These are phyloP conservation scores for Closterium sp. DNA, from an alignment of 139 green algal species.

Conservation along the genomic window DNA sequence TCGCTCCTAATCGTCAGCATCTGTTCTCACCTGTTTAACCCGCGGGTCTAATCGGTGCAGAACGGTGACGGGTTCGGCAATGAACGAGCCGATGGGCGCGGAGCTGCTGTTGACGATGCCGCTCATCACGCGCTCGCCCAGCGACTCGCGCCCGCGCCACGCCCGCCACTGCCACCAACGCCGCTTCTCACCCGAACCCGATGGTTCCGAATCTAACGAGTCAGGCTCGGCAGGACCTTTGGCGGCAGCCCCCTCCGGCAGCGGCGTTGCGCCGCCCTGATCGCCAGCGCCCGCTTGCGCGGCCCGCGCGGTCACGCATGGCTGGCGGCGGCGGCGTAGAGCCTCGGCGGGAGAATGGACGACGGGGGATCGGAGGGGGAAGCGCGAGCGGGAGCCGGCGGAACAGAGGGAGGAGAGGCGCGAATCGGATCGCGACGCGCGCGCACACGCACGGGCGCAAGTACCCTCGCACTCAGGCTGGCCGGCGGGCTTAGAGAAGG, in stretches of 20 bases:
- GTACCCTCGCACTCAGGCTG: neutral
- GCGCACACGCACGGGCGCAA: neutral
- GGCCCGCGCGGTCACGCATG: neutral
- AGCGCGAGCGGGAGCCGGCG: neutral
- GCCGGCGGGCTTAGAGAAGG: neutral
- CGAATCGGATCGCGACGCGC: neutral
- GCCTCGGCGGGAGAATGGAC: neutral
- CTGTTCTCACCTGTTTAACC: conserved; percentile 33
- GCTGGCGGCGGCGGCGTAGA: neutral
- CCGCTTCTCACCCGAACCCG: neutral
- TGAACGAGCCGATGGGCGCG: conserved; percentile 36
- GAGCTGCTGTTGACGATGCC: conserved; percentile 25
- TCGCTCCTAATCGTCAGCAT: neutral
- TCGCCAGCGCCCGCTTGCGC: neutral
- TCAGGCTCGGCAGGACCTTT: neutral
- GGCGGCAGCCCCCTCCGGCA: too few species aligned
- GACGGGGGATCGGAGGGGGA: neutral
- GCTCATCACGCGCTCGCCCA: conserved; percentile 26
- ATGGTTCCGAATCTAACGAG: neutral
- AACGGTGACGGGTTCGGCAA: conserved; percentile 14
- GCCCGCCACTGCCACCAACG: neutral
- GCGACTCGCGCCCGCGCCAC: neutral
- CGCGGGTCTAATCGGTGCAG: conserved; percentile 47
- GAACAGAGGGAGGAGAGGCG: neutral
- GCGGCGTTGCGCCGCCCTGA: neutral